Evolutionary conservation across 164 flowering plant genomes (phyloP), one percentile per base, ranked within the genome.

Genomic region (Sedum album): DNA sequence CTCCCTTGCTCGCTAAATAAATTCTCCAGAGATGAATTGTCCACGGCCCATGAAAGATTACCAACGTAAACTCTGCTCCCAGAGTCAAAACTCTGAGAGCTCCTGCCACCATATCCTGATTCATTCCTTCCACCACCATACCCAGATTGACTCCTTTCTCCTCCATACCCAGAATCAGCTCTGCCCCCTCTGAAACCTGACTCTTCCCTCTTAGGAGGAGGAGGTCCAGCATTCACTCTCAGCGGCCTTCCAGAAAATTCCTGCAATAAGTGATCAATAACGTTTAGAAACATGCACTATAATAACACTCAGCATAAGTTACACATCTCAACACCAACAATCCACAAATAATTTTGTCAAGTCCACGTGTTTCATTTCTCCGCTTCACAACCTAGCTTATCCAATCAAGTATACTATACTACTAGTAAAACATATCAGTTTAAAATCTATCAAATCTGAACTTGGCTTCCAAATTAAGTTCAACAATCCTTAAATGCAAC

Each of bases 41-140:
- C 97, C 72, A 89, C 97, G 65, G 84, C 88, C 97, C 97, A 94
- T 36, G 96, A 73, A 69, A 94, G 96, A 73, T 94, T 94, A 35
- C 98, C 93, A 25, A 94, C 96, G 71, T 84, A 79, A 30, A 86
- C 66, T 33, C 85, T 78, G 71, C 83, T 80, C 26, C 69, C 9
- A 21, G 78, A 62, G 31, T 71, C 79, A 36, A 70, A 69, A 61
- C 70, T 33, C 35, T 65, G 67, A 5, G 67, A 35, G 46, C n/a
- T 60, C 71, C 79, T 73, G 39, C 53, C 66, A 25, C 74, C 60
- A 35, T 31, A n/a, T 8, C 65, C 48, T 1, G 62, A 57, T 57
- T 57, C 33, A 28, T 20, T 28, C 31, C 62, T 57, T 28, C 31
- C 62, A 14, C 62, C 33, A 11, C 62, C 33, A 14, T 57, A 57